These are phyloP conservation scores for Mucor indicus DNA, from an alignment of 371 early-diverging fungal genomes.

Conservation along the genomic window DNA sequence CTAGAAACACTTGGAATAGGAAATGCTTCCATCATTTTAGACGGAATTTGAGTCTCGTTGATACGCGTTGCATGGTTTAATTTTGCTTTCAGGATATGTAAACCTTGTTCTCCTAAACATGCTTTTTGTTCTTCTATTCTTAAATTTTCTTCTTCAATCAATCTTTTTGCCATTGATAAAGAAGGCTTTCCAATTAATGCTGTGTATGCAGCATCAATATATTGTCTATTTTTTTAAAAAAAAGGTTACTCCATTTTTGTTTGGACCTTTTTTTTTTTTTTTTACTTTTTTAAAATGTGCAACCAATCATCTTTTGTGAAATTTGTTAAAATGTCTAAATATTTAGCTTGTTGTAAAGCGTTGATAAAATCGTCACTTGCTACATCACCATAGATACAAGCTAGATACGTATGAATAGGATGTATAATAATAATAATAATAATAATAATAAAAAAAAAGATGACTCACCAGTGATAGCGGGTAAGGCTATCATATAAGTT, in stretches of 20 bases:
- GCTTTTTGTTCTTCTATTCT: slow-evolving; percentile 41
- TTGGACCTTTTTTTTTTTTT: no score
- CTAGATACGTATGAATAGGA: slow-evolving; percentile 12
- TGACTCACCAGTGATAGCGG: slow-evolving; percentile 16
- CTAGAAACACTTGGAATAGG: slow-evolving; percentile 48
- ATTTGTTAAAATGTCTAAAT: slow-evolving; percentile 34
- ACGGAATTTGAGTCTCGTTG: slow-evolving; percentile 51
- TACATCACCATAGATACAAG: slow-evolving; percentile 47
- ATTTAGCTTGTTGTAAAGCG: slow-evolving; percentile 39
- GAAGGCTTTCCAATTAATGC: slow-evolving; percentile 53
- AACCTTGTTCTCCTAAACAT: slow-evolving; percentile 18
- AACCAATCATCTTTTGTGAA: slow-evolving; percentile 48
- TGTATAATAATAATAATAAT: neutral
- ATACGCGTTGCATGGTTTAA: slow-evolving; percentile 40
- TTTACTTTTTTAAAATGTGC: slow-evolving; percentile 44
- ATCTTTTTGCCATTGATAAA: slow-evolving; percentile 30
- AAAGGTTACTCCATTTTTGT: no score
- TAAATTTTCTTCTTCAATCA: slow-evolving; percentile 35
- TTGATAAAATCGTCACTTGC: slow-evolving; percentile 43
- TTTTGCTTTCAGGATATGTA: slow-evolving; percentile 31
- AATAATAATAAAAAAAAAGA: neutral
- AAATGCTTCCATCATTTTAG: slow-evolving; percentile 50
- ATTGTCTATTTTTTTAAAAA: slow-evolving; percentile 29
- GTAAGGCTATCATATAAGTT: slow-evolving; percentile 19
- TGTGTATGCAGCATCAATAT: slow-evolving; percentile 39